A percentile compares a stretch with the other conserved stretches of the same genome.
phyloP scores from a whole-genome alignment of 2,329 filamentous ascomycete species.

The Cladosporium oxysporum region DNA sequence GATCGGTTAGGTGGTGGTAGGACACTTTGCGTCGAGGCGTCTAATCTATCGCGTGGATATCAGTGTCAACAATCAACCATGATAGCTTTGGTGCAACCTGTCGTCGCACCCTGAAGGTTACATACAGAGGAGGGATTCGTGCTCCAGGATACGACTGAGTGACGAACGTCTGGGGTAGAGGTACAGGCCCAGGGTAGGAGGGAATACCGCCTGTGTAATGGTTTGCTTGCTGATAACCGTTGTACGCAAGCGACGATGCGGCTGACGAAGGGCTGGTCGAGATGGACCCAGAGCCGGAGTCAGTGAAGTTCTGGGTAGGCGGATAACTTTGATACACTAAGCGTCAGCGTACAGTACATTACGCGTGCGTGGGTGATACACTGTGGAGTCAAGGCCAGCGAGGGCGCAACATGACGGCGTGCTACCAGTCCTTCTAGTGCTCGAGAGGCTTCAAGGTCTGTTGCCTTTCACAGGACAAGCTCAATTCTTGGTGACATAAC shows the following conservation, averaged over 20 bases:
- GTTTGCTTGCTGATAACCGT: slow-evolving; percentile 34
- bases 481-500: slow-evolving; percentile 13
- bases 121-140: slow-evolving; percentile 48
- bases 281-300: slow-evolving; percentile 58
- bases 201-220: slow-evolving; percentile 40
- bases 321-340: slow-evolving; percentile 48
- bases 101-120: slow-evolving; percentile 34
- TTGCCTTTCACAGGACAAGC: slow-evolving; percentile 14
- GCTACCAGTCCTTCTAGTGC: not conserved
- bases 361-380: slow-evolving; percentile 7
- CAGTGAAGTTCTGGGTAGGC: slow-evolving; percentile 52
- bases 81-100: slow-evolving; percentile 18
- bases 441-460: slow-evolving; percentile 2
- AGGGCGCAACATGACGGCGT: slow-evolving; percentile 13
- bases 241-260: slow-evolving; percentile 50
- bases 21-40: slow-evolving; percentile 32
- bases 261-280: slow-evolving; percentile 55
- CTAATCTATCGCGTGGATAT: slow-evolving; percentile 33
- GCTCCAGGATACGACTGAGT: slow-evolving; percentile 42
- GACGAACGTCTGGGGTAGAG: slow-evolving; percentile 41
- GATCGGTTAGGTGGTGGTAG: slow-evolving; percentile 32
- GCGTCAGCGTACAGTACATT: slow-evolving; percentile 19
- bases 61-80: slow-evolving; percentile 25
- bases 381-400: slow-evolving; percentile 4
- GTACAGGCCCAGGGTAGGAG: slow-evolving; percentile 36